phyloP scores from a whole-genome alignment of 2,329 filamentous ascomycete species.

The Trichoderma cornu-damae region DNA sequence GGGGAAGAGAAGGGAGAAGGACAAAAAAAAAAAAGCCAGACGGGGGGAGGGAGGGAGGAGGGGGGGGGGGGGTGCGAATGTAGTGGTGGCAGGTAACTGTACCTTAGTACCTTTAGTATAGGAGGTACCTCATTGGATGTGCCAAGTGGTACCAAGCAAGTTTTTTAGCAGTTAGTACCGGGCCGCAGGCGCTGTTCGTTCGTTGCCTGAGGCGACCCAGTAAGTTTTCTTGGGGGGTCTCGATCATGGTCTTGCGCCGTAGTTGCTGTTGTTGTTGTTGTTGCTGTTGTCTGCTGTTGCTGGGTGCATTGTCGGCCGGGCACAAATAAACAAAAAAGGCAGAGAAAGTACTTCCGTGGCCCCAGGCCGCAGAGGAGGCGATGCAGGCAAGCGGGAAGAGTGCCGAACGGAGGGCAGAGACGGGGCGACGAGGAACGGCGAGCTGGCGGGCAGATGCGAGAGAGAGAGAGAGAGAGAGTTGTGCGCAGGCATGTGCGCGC shows the following conservation, averaged over 20 bases:
- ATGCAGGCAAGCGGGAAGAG: constrained; percentile 2
- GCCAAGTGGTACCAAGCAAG: neutral
- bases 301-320: neutral
- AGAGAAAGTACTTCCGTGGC: neutral
- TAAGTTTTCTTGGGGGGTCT: too few species aligned
- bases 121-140: too few species aligned
- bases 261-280: too few species aligned
- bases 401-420: neutral
- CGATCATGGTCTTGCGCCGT: neutral
- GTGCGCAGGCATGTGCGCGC: constrained; percentile 9
- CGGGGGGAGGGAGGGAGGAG: neutral
- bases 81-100: constrained; percentile 11
- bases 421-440: neutral
- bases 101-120: too few species aligned
- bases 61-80: constrained; percentile 15
- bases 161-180: too few species aligned
- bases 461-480: constrained; percentile 1
- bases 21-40: neutral
- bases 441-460: constrained; percentile 7
- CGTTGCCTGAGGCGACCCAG: neutral
- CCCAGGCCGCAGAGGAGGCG: neutral
- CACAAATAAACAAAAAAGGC: too few species aligned
- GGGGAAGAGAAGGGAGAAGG: neutral
- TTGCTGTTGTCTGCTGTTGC: too few species aligned
- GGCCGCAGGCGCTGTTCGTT: neutral